A percentile compares a stretch with the other conserved stretches of the same genome.
These are phyloP conservation scores for Pythium pyrilobum DNA, from an alignment of 352 stramenopile species.

Conservation along the genomic window DNA sequence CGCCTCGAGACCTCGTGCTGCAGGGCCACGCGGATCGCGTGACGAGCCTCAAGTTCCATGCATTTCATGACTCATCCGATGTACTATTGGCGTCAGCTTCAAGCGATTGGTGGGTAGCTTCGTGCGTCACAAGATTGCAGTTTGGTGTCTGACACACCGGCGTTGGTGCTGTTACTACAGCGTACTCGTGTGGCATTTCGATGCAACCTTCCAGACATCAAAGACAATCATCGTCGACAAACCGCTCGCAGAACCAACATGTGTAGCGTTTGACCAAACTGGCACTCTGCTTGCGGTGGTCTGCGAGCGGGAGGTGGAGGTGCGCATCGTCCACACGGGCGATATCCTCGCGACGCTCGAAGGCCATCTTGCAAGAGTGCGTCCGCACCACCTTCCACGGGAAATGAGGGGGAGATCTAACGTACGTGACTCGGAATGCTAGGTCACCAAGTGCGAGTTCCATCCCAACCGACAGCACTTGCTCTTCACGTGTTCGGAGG, in stretches of 20 bases:
- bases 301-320: conserved; percentile 41
- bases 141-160: not conserved
- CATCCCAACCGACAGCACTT: conserved; percentile 62
- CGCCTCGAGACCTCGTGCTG: conserved; percentile 37
- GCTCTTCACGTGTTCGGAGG: conserved; percentile 70
- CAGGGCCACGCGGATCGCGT: conserved; percentile 42
- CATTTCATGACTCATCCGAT: conserved; percentile 15
- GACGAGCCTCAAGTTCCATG: conserved; percentile 29
- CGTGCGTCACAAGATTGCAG: not conserved
- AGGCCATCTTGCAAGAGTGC: conserved; percentile 55
- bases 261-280: conserved; percentile 60
- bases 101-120: conserved; percentile 43
- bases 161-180: conserved; percentile 14
- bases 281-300: conserved; percentile 54
- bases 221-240: conserved; percentile 42
- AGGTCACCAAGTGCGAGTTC: conserved; percentile 75
- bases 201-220: conserved; percentile 17
- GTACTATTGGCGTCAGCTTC: conserved; percentile 56
- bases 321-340: conserved; percentile 45
- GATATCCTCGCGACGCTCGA: conserved; percentile 64
- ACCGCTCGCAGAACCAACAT: conserved; percentile 32
- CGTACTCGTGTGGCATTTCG: conserved; percentile 58
- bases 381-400: too few species aligned
- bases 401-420: too few species aligned
- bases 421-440: not conserved